Evolutionary conservation across 2,329 filamentous ascomycete genomes (phyloP), one percentile per base, ranked within the genome.

Genomic region (Capronia epimyces): DNA sequence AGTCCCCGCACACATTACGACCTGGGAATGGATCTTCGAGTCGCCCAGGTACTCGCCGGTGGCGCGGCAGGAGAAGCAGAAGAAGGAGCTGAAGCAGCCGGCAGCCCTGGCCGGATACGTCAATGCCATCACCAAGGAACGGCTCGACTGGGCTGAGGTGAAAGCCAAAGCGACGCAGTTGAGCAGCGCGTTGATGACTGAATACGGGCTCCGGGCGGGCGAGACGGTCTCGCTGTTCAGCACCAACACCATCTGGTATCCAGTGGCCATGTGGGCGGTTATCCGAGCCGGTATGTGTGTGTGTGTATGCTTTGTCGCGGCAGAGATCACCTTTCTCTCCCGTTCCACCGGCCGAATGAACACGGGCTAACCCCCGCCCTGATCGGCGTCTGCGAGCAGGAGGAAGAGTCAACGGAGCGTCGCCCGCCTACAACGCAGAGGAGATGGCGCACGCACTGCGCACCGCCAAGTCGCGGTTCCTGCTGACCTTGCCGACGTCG

Each of bases 171-270:
- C 80, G 0, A 82, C 75, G 0, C 71, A 76, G 50, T 70, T 85
- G 16, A 82, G 80, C 1, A 84, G 81, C 0, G 78, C 80, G 0
- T 68, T 86, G 16, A 72, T 76, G 9, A 75, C 71, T 50, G 71
- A 75, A 8, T 78, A 80, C 67, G 75, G 74, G 1, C 69, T 86
- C 25, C 61, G 72, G 37, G 61, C 71, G 7, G 76, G 76, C 2
- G 72, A 85, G 3, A 80, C 78, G 0, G 75, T 84, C 1, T 72
- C 78, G 0, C 66, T 86, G 1, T 85, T 83, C 66, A 77, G 75
- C 48, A 76, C 76, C 18, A 86, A 86, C 60, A 81, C 77, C 13
- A 77, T 85, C 48, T 84, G 80, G 80, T 84, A 83, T 60, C 81
- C 82, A 0, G 76, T 84, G 2, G 79, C 78, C 8, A 78, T 84